A percentile compares a stretch with the other conserved stretches of the same genome.
Conservation (phyloP, 768 basidiomycete species). For the Hirschioporus abietinus region DNA sequence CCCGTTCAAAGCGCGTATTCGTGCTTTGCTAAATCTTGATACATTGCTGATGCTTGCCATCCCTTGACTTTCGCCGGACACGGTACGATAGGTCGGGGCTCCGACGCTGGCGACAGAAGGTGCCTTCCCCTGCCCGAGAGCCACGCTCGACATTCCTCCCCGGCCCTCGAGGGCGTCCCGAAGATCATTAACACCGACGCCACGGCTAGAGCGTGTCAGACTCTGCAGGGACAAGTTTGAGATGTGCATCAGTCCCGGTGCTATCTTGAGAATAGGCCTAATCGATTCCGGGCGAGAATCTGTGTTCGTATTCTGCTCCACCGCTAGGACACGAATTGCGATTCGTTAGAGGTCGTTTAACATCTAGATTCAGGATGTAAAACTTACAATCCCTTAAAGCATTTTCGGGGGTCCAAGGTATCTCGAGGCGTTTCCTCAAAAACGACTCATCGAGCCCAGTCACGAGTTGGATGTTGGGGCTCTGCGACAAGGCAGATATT, state of each 20-base stretch:
- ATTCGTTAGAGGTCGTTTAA: constrained; percentile 3
- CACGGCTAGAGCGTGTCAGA: constrained; percentile 68
- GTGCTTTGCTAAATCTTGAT: background rate
- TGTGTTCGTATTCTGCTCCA: constrained; percentile 15
- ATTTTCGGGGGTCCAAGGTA: constrained; percentile 66
- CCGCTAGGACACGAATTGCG: constrained; percentile 32
- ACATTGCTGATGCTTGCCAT: constrained; percentile 3
- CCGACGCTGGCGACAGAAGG: constrained; percentile 77
- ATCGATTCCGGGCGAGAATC: constrained; percentile 44
- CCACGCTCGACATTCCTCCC: constrained; percentile 75
- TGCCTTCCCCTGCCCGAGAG: constrained; percentile 44
- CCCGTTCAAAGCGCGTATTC: constrained; percentile 5
- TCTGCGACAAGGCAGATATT: constrained; percentile 50
- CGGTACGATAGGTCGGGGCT: constrained; percentile 31
- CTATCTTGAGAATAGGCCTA: constrained; percentile 72
- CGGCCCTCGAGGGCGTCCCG: constrained; percentile 86
- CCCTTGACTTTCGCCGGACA: constrained; percentile 8
- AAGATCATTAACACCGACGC: constrained; percentile 83
- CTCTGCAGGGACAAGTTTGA: constrained; percentile 88
- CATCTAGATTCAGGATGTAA: background rate
- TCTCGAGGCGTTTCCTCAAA: constrained; percentile 48
- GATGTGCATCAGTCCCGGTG: constrained; percentile 84
- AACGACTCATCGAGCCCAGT: constrained; percentile 56
- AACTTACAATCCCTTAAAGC: constrained; percentile 74
- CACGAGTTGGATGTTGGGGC: constrained; percentile 51